Evolutionary conservation across 164 flowering plant genomes (phyloP), one percentile per base, ranked within the genome.

Genomic region (Vitis cinerea): DNA sequence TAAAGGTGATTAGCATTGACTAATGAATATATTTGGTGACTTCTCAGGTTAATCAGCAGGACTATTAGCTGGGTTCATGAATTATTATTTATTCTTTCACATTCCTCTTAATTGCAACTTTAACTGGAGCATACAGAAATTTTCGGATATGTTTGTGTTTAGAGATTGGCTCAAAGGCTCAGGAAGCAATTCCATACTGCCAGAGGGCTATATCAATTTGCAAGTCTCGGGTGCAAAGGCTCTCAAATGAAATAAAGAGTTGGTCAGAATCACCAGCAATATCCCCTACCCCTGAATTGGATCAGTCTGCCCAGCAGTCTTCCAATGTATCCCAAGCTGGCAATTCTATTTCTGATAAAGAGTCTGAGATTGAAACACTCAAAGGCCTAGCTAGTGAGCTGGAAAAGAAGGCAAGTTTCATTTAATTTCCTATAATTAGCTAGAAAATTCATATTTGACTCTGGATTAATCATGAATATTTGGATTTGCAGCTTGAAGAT

Each of bases 141-240:
- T 96, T 96, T 64, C 84, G 97, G 67, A 83, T 93, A 71, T 92
- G 97, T 71, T 78, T 96, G 84, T 90, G 88, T 61, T 69, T 96
- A 67, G 98, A 96, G 75, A 78, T 90, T 80, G 97, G 91, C 27
- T 76, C 87, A 11, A 88, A 80, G 83, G 83, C 88, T 65, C 74
- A 83, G 65, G 97, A 96, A 72, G 97, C 95, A 67, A 80, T 93
- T 70, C 88, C 93, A 29, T 92, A 87, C 67, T 96, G 98, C 72
- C 76, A 93, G 79, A 90, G 81, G 73, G 97, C 97, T 55, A 83
- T 92, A 67, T 88, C 95, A 47, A 62, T 84, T 64, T 93, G 98
- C 83, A 87, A 85, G 71, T 82, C 92, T 31, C 77, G 90, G 64
- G 61, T 87, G 51, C 78, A 79, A 68, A 82, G 88, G 29, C 90